A percentile compares a stretch with the other conserved stretches of the same genome.
Evolutionary conservation across 1,284 basidiomycete species (phyloP).

Genomic region (Sanguinoderma infundibulare): DNA sequence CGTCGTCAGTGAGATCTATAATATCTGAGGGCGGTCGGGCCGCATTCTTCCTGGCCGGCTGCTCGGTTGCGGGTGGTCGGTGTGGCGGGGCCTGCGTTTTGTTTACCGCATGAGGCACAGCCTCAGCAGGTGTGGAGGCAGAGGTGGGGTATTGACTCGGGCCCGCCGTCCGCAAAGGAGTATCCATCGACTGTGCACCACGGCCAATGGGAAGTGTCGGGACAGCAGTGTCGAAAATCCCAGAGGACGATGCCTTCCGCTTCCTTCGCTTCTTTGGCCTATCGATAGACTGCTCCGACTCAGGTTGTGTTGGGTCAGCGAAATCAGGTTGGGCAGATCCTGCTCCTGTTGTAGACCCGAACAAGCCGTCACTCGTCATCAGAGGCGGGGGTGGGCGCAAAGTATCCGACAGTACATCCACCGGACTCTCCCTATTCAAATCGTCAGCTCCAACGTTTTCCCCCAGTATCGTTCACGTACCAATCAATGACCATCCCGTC

Average conservation of each 20-base stretch:
- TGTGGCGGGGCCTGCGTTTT: not conserved
- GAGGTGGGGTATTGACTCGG: not conserved
- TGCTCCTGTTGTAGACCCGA: not conserved
- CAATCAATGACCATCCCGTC: slow-evolving; percentile 40
- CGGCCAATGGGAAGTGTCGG: not conserved
- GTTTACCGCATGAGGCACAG: not conserved
- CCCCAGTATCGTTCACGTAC: too few relatives aligned
- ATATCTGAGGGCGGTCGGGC: not conserved
- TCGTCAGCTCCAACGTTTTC: not conserved
- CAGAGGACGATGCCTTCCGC: not conserved
- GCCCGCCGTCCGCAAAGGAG: not conserved
- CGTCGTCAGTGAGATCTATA: not conserved
- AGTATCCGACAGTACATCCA: slow-evolving; percentile 30
- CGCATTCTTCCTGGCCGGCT: not conserved
- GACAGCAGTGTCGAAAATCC: not conserved
- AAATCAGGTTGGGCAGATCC: too few relatives aligned
- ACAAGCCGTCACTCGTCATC: not conserved
- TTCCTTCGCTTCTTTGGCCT: not conserved
- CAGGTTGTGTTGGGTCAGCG: not conserved
- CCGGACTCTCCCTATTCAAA: slow-evolving; percentile 22
- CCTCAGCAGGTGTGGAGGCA: not conserved
- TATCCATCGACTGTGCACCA: not conserved
- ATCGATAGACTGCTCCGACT: not conserved
- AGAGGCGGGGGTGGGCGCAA: slow-evolving; percentile 11
- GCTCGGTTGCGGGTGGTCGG: not conserved